Evolutionary conservation across 805 yeast species (phyloP), one percentile per base, ranked within the genome.

Genomic region (Geotrichum ghanense): DNA sequence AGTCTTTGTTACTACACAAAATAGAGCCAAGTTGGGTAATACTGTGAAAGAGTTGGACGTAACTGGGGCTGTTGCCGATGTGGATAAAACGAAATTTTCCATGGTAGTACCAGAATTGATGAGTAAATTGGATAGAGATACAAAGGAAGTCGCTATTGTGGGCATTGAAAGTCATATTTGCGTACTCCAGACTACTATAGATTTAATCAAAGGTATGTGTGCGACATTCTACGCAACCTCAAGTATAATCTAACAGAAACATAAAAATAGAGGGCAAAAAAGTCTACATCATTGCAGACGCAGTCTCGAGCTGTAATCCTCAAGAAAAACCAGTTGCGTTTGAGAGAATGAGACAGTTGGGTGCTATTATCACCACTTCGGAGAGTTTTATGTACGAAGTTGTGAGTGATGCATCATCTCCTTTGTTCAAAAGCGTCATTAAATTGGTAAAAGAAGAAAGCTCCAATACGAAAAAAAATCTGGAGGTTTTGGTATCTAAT

Each of bases 111-210:
- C 52, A 12, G 55, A 53, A 23, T 41, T 53, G 7, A 41, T 37
- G 35, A 42, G 31, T 7, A 35, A 43, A 35, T 48, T 53, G 7
- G 26, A 43, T 7, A 19, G 42, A 16, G 45, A 41, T 20, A 22
- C 44, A 17, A 31, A 31, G 16, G 49, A 51, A 9, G 53, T 53
- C n/a, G 51, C 53, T 9, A 49, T 53, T 20, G 54, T 51, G 12
- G 56, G 56, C 14, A 50, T 53, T 42, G 56, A 53, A 42, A 37
- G 50, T 23, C 56, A 53, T 42, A 50, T 53, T 17, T 53, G 56
- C 39, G 55, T 53, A 19, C 35, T 51, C 17, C 56, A 53, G 42
- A 53, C 56, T 1, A 44, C 50, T n/a, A 46, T 50, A 16, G 56
- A 53, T 43, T 43, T 53, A 37, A 45, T 53, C 21, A 43, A 41